phyloP scores from a whole-genome alignment of 345 rosid species.

The Adansonia digitata region DNA sequence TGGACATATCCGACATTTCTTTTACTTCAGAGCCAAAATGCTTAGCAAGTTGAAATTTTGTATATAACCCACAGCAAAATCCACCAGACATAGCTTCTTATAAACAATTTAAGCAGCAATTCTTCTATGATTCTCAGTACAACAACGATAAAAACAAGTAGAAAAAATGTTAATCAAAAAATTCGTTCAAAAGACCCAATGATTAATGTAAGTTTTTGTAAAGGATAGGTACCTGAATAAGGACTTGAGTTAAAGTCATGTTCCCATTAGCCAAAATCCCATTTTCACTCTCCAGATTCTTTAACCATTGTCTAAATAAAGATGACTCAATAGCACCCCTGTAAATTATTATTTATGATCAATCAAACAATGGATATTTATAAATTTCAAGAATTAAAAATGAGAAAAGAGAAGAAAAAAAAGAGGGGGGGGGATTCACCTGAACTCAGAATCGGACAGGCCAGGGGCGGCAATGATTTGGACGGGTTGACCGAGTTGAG shows the following conservation, averaged over 20 bases:
- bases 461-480: constrained; percentile 54
- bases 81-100: background rate
- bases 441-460: constrained; percentile 61
- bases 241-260: constrained; percentile 53
- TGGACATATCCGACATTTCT: background rate
- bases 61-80: background rate
- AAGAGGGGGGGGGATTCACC: constrained; percentile 38
- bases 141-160: background rate
- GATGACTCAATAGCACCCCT: constrained; percentile 73
- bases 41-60: background rate
- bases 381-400: background rate
- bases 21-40: background rate
- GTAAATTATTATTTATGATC: background rate
- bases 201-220: background rate
- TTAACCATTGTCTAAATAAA: constrained; percentile 76
- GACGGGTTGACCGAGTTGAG: constrained; percentile 59
- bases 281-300: constrained; percentile 60
- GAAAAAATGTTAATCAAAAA: background rate
- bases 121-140: background rate
- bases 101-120: background rate
- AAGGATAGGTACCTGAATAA: constrained; percentile 55
- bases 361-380: background rate
- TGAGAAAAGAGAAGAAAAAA: background rate
- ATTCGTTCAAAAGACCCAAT: background rate
- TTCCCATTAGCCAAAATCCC: constrained; percentile 66